Conservation (phyloP, 2,329 filamentous ascomycete species). For the Paraphaeosphaeria sporulosa region DNA sequence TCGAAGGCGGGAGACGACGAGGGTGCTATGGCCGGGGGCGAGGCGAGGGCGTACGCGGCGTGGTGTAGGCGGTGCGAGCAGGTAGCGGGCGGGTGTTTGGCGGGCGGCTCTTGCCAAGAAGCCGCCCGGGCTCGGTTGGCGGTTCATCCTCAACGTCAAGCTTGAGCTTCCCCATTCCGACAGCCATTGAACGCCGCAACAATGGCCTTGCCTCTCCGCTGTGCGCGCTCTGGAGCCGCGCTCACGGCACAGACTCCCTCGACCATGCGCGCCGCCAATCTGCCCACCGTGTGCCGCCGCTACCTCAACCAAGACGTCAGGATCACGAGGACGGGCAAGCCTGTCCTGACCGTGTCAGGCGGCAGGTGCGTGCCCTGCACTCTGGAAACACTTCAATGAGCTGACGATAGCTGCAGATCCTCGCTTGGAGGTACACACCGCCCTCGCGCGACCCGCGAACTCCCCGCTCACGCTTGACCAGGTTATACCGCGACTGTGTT, state of each 20-base stretch:
- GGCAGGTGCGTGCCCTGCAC: conserved; percentile 72
- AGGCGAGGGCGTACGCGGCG: conserved; percentile 2
- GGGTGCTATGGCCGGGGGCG: conserved; percentile 15
- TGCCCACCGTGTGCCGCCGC: conserved; percentile 39
- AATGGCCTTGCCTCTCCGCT: conserved; percentile 51
- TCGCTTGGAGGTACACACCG: conserved; percentile 77
- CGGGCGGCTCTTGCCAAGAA: conserved; percentile 18
- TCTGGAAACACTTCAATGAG: conserved; percentile 33
- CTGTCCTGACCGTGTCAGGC: conserved; percentile 85
- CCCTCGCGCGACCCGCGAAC: conserved; percentile 15
- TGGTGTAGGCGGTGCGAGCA: conserved; percentile 5
- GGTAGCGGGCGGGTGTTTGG: conserved; percentile 20
- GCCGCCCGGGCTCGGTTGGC: conserved; percentile 13
- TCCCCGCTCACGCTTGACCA: conserved; percentile 52
- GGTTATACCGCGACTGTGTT: conserved; percentile 98
- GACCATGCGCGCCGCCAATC: conserved; percentile 34
- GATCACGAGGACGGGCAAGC: conserved; percentile 96
- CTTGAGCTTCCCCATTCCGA: conserved; percentile 24
- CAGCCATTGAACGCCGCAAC: conserved; percentile 50
- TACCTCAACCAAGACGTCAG: conserved; percentile 76
- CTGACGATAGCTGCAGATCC: conserved; percentile 62
- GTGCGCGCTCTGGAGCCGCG: conserved; percentile 49
- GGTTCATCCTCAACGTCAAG: no score
- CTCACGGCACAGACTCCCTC: conserved; percentile 41
- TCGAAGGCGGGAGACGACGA: neutral